These are phyloP conservation scores for Plasmodium berghei DNA, from an alignment of 169 alveolate species.

Conservation along the genomic window DNA sequence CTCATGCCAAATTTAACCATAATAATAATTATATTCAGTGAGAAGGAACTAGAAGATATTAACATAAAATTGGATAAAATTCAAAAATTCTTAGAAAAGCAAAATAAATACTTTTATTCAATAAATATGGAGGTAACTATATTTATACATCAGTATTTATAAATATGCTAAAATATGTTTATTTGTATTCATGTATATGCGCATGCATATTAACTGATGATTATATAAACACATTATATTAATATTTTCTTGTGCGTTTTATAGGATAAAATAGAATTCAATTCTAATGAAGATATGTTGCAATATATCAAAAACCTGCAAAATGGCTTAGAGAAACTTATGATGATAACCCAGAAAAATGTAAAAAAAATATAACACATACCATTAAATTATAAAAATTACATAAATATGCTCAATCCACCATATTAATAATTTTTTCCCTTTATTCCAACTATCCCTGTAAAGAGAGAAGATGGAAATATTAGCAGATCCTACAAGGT, in stretches of 20 bases:
- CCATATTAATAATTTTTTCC: background rate
- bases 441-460: background rate
- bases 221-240: background rate
- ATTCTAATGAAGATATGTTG: constrained; percentile 69
- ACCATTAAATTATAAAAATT: background rate
- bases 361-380: constrained; percentile 27
- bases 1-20: too few species aligned
- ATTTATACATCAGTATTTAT: background rate
- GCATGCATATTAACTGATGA: background rate
- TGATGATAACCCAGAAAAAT: constrained; percentile 74
- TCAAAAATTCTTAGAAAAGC: constrained; percentile 56
- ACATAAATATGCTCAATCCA: background rate
- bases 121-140: constrained; percentile 70
- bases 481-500: constrained; percentile 76
- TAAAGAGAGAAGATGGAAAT: constrained; percentile 73
- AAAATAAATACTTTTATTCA: constrained; percentile 65
- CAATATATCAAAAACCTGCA: constrained; percentile 68
- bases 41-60: constrained; percentile 62
- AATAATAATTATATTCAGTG: constrained; percentile 11
- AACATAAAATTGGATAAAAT: constrained; percentile 67
- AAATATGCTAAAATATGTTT: background rate
- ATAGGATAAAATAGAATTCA: constrained; percentile 65
- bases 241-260: background rate
- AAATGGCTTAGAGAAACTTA: constrained; percentile 25
- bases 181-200: background rate